phyloP scores from a whole-genome alignment of 169 alveolate species.

The Besnoitia besnoiti region DNA sequence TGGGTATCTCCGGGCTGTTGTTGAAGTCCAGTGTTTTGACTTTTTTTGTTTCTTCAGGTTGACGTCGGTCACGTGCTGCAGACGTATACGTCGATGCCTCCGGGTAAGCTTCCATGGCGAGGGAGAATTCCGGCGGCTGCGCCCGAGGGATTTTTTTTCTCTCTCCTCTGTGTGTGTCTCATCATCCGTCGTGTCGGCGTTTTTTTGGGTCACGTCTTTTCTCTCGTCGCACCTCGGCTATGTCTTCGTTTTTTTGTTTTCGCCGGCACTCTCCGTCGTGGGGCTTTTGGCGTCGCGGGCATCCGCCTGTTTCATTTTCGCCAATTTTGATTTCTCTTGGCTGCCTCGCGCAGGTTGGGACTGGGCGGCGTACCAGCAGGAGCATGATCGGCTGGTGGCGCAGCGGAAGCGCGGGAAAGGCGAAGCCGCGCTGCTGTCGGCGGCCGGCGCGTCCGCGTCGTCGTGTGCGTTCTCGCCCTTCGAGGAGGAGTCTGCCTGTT shows the following conservation, averaged over 20 bases:
- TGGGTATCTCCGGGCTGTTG: not conserved
- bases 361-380: constrained; percentile 65
- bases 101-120: constrained; percentile 29
- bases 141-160: too few relatives aligned
- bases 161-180: not conserved
- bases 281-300: too few relatives aligned
- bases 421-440: too few relatives aligned
- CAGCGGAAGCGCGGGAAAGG: constrained; percentile 58
- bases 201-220: too few relatives aligned
- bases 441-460: too few relatives aligned
- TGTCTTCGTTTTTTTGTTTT: not conserved
- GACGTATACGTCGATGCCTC: constrained; percentile 65
- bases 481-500: not conserved
- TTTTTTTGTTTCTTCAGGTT: constrained; percentile 20
- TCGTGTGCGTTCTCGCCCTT: not conserved
- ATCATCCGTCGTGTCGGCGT: too few relatives aligned
- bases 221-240: not conserved
- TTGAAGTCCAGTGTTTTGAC: too few relatives aligned
- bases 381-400: constrained; percentile 55
- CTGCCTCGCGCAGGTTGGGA: constrained; percentile 57
- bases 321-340: too few relatives aligned
- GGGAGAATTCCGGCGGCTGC: not conserved
- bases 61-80: constrained; percentile 52
- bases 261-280: not conserved
- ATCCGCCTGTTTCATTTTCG: not conserved